Base-by-base conservation (phyloP, 1,139 yeast species). In the Candida pseudoviswanathii region DNA sequence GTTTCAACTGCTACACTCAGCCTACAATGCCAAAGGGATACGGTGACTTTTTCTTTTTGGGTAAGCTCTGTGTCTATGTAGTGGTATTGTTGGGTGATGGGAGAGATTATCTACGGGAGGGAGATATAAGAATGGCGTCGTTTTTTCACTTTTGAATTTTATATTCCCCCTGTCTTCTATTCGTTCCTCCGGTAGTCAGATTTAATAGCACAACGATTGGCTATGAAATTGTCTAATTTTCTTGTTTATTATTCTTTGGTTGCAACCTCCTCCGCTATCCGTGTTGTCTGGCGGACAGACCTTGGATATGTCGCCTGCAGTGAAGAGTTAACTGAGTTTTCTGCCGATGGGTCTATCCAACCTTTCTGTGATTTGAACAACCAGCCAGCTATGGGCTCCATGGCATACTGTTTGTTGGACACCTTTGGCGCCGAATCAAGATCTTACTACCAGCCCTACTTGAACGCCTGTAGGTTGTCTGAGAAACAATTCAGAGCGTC, bases 371-470 rank as follows among this genome's bases (percentile, higher is more conserved):
- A 63, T 46, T 55, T 54, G 41, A 54, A 61, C 27, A 62, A 65
- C 54, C 73, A 68, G 51, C 71, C 65, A 11, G 73, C 74, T 1
- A 59, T 70, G 50, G 75, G 75, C 0, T 57, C 74, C 25, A 67
- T 70, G 68, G 67, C 72, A 27, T 58, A 57, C 45, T 70, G 75
- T 52, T 60, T 70, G 44, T 52, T 59, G 31, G 55, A 57, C 41
- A 51, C 43, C 16, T 54, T 54, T 37, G 41, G 46, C 5, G 24
- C 36, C 21, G 22, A 47, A 27, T 50, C 54, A 45, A 47, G 54
- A 4, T 45, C 51, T 5, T 63, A 65, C 16, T 51, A 63, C 16
- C 50, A 56, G 7, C 50, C 56, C 29, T 69, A 67, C 51, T 50
- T 70, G 37, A 21, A 47, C 3, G 54, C 58, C 7, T 68, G 74